These are phyloP conservation scores for Haematococcus sp. DNA, from an alignment of 139 green algal species.

Conservation along the genomic window DNA sequence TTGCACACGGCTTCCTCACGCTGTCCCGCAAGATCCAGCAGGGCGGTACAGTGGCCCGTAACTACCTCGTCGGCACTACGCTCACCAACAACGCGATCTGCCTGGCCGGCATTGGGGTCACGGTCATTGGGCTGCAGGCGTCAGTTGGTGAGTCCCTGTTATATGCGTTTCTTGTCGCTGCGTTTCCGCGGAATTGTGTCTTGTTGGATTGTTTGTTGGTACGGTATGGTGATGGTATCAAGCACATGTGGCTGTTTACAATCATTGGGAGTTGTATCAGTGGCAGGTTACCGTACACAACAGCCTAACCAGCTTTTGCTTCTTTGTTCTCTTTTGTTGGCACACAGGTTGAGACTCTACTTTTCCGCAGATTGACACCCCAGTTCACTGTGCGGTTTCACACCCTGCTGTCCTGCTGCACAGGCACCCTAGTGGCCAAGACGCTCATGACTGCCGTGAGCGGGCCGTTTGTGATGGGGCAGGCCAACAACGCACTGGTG, in stretches of 20 bases:
- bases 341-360: too few species aligned
- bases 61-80: constrained; percentile 49
- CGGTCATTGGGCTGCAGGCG: constrained; percentile 84
- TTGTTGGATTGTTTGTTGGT: too few species aligned
- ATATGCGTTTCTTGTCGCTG: not conserved
- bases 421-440: constrained; percentile 84
- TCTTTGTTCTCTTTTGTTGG: not conserved
- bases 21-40: constrained; percentile 19
- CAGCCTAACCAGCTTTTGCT: not conserved
- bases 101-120: constrained; percentile 74
- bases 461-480: constrained; percentile 46
- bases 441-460: constrained; percentile 67
- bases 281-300: not conserved
- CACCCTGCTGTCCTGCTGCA: not conserved
- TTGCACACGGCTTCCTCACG: constrained; percentile 54
- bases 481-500: constrained; percentile 51
- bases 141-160: constrained; percentile 46
- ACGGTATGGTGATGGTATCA: too few species aligned
- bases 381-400: not conserved
- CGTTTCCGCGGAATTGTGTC: too few species aligned
- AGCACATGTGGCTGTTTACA: too few species aligned
- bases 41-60: not conserved
- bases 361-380: not conserved
- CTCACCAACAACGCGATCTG: constrained; percentile 78
- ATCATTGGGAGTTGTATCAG: not conserved